Percentiles rank a stretch among this genome's conserved stretches.
These are phyloP conservation scores for Paraphysoderma sedebokerense DNA, from an alignment of 371 early-diverging fungal species.

Conservation along the genomic window DNA sequence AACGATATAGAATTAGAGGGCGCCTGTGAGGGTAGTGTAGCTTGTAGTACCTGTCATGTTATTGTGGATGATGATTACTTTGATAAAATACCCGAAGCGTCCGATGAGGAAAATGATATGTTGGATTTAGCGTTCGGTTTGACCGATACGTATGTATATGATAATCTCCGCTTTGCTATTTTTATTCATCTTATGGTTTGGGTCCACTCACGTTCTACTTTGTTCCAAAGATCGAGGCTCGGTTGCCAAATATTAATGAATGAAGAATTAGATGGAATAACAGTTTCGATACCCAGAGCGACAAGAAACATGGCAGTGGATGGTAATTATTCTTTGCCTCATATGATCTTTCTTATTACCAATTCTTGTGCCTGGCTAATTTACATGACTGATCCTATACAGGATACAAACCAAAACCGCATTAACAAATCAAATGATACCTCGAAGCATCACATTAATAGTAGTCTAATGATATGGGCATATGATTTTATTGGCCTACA, in stretches of 20 bases:
- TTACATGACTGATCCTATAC: background rate
- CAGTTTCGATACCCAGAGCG: slow-evolving; percentile 82
- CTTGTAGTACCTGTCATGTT: slow-evolving; percentile 96
- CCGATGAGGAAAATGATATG: slow-evolving; percentile 99
- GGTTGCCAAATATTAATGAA: slow-evolving; percentile 91
- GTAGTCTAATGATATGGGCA: no score
- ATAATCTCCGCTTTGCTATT: background rate
- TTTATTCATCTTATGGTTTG: background rate
- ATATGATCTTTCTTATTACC: background rate
- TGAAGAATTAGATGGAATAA: slow-evolving; percentile 70
- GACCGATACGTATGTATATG: slow-evolving; percentile 63
- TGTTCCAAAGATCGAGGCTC: slow-evolving; percentile 63
- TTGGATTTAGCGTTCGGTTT: slow-evolving; percentile 95
- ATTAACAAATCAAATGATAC: no score
- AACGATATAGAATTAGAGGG: slow-evolving; percentile 95
- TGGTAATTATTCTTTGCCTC: slow-evolving; percentile 25
- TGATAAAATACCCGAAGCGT: slow-evolving; percentile 75
- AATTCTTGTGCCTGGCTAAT: background rate
- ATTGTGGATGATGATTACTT: slow-evolving; percentile 73
- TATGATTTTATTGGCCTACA: no score
- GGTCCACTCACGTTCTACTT: background rate
- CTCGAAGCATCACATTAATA: no score
- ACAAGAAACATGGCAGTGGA: slow-evolving; percentile 94
- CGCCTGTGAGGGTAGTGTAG: slow-evolving; percentile 96
- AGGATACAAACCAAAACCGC: slow-evolving; percentile 1